These are phyloP conservation scores for Chalciporus piperatus DNA, from an alignment of 768 basidiomycete species.

Conservation along the genomic window DNA sequence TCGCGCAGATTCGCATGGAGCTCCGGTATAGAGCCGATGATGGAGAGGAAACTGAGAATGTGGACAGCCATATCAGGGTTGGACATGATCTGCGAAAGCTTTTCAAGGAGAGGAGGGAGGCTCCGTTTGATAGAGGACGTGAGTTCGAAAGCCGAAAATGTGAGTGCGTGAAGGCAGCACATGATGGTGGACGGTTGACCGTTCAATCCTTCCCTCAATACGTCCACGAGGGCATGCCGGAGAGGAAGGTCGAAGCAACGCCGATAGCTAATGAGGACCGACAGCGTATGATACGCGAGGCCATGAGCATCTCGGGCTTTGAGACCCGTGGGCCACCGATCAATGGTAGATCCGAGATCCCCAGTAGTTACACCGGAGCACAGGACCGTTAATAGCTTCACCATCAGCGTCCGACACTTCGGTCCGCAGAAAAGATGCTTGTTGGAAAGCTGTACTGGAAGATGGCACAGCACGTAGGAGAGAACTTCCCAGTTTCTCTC, in stretches of 20 bases:
- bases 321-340: conserved; percentile 56
- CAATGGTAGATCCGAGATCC: conserved; percentile 53
- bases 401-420: conserved; percentile 60
- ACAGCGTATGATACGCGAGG: conserved; percentile 81
- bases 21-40: conserved; percentile 76
- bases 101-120: conserved; percentile 77
- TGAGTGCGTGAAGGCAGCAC: conserved; percentile 85
- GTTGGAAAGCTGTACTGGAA: conserved; percentile 89
- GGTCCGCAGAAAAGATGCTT: conserved; percentile 97
- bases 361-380: conserved; percentile 63
- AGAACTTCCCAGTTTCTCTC: conserved; percentile 92
- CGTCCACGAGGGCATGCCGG: conserved; percentile 69
- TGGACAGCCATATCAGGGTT: conserved; percentile 93
- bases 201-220: conserved; percentile 65
- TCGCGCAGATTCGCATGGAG: conserved; percentile 91
- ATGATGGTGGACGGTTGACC: conserved; percentile 77
- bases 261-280: conserved; percentile 85
- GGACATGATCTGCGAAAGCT: conserved; percentile 91
- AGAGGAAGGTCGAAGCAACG: conserved; percentile 68
- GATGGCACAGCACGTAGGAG: conserved; percentile 86
- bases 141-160: conserved; percentile 85
- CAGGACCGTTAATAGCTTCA: conserved; percentile 60
- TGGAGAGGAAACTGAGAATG: conserved; percentile 86
- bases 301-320: conserved; percentile 84
- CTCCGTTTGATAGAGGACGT: conserved; percentile 76